Evolutionary conservation across 225 moss, liverwort and hornwort genomes (phyloP).

Genomic region (Pleurozium schreberi): DNA sequence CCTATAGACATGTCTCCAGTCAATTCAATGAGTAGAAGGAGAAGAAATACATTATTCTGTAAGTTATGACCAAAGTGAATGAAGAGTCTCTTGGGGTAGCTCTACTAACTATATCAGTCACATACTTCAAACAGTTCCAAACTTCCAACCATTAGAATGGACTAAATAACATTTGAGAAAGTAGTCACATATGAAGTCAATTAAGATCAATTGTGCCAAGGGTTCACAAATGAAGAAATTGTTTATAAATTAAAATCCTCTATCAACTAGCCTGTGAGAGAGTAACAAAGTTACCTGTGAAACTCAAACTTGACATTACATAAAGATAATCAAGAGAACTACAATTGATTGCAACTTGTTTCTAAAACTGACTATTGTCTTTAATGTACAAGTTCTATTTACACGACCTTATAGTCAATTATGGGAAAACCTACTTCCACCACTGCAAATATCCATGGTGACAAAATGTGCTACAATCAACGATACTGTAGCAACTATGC

Average conservation of each 20-base stretch:
- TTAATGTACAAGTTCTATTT: background rate
- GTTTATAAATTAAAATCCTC: background rate
- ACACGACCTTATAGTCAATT: background rate
- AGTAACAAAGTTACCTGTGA: background rate
- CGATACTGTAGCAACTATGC: background rate
- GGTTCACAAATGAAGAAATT: background rate
- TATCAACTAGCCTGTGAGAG: background rate
- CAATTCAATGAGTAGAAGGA: background rate
- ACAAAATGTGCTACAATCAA: background rate
- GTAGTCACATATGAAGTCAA: too few relatives aligned
- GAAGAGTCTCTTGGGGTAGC: background rate
- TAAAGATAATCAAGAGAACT: background rate
- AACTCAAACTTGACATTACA: background rate
- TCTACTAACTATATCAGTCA: background rate
- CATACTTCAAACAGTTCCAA: background rate
- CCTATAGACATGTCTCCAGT: too few relatives aligned
- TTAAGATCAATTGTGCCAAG: background rate
- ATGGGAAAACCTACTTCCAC: background rate
- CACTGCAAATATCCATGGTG: too few relatives aligned
- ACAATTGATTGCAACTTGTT: background rate
- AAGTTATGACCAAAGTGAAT: background rate
- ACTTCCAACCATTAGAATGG: too few relatives aligned
- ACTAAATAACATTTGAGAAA: background rate
- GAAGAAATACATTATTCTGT: background rate
- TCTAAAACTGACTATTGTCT: background rate